Conservation (phyloP, 441 rosid genomes). For the Gossypium gossypioides region DNA sequence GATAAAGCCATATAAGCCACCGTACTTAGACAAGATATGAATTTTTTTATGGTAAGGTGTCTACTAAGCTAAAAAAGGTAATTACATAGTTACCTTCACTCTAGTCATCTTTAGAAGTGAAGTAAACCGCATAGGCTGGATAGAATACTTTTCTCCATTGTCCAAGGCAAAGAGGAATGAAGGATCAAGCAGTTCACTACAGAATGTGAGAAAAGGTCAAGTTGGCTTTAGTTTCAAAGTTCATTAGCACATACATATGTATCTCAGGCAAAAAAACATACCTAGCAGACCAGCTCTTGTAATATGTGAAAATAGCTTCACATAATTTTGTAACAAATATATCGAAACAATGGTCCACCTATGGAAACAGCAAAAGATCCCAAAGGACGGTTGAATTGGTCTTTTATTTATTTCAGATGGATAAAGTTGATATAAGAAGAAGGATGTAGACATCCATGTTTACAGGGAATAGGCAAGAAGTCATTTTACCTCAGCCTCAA, state of each 20-base stretch:
- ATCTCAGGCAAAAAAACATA: conserved; percentile 24
- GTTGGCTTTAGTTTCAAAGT: conserved; percentile 20
- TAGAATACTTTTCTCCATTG: conserved; percentile 76
- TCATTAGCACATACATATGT: conserved; percentile 1
- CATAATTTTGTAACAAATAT: conserved; percentile 78
- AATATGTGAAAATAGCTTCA: conserved; percentile 80
- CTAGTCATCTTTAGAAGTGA: conserved; percentile 86
- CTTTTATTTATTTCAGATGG: background rate
- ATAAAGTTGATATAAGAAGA: background rate
- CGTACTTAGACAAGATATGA: background rate
- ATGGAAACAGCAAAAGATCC: conserved; percentile 19
- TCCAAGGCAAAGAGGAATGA: conserved; percentile 94
- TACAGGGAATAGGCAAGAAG: background rate
- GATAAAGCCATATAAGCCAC: background rate
- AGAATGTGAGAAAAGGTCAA: conserved; percentile 24
- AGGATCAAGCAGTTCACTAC: conserved; percentile 91
- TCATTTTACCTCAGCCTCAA: conserved; percentile 88
- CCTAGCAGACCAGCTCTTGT: conserved; percentile 99
- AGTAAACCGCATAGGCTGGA: conserved; percentile 87
- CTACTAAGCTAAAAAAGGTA: background rate
- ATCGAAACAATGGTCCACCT: conserved; percentile 99
- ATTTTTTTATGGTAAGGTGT: background rate
- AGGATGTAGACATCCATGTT: background rate
- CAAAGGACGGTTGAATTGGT: conserved; percentile 13
- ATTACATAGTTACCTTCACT: conserved; percentile 60